phyloP scores from a whole-genome alignment of 2,329 filamentous ascomycete genomes.

The Apiospora hydei region DNA sequence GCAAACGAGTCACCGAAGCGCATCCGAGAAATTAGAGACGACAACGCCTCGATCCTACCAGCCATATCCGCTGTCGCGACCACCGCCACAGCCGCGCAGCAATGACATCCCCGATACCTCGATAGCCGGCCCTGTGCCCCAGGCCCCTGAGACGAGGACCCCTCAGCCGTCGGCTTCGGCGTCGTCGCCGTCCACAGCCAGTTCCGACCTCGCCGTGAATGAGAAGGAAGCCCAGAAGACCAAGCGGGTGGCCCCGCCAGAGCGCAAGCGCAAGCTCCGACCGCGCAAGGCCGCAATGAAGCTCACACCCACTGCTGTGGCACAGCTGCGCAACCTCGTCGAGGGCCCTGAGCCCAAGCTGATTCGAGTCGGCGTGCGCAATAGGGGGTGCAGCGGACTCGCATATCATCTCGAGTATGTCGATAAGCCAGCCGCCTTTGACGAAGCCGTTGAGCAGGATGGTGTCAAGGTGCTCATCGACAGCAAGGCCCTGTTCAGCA shows the following conservation, averaged over 20 bases:
- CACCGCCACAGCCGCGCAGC: constrained; percentile 49
- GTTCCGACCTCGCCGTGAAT: constrained; percentile 51
- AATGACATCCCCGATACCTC: constrained; percentile 55
- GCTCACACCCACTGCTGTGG: constrained; percentile 80
- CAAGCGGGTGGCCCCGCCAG: constrained; percentile 57
- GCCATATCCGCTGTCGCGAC: constrained; percentile 56
- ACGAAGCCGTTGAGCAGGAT: constrained; percentile 94
- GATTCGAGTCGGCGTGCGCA: constrained; percentile 93
- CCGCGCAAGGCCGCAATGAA: constrained; percentile 92
- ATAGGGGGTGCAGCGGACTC: constrained; percentile 91
- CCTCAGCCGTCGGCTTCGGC: constrained; percentile 37
- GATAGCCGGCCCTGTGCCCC: constrained; percentile 56
- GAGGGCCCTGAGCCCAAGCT: constrained; percentile 89
- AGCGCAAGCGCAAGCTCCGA: constrained; percentile 72
- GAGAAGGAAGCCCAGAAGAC: constrained; percentile 74
- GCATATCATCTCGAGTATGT: constrained; percentile 96
- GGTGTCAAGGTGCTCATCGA: constrained; percentile 96
- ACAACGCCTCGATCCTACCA: constrained; percentile 54
- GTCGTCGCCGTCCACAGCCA: constrained; percentile 25
- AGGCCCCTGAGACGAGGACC: constrained; percentile 61
- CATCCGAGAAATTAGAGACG: constrained; percentile 39
- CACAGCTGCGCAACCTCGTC: constrained; percentile 78
- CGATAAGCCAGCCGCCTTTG: constrained; percentile 85
- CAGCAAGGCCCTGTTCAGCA: constrained; percentile 96
- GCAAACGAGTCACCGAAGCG: constrained; percentile 31